A percentile compares a stretch with the other conserved stretches of the same genome.
Evolutionary conservation across 2,329 filamentous ascomycete genomes (phyloP).

Genomic region (Colletotrichum viniferum): DNA sequence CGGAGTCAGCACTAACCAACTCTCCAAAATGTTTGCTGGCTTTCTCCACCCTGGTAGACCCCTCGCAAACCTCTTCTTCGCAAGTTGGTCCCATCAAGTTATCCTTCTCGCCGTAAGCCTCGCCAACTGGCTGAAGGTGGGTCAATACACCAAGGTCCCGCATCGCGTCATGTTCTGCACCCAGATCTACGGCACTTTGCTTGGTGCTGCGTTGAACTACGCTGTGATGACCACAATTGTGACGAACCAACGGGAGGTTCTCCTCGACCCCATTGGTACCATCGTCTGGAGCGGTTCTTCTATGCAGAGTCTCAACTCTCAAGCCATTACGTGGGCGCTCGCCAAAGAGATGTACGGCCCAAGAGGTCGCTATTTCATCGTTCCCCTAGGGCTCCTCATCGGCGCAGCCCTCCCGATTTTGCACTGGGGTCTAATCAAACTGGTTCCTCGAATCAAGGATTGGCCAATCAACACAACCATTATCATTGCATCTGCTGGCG

Average conservation of each 20-base stretch:
- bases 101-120: conserved; percentile 34
- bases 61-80: conserved; percentile 48
- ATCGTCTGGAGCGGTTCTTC: conserved; percentile 52
- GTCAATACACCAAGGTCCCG: conserved; percentile 39
- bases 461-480: conserved; percentile 41
- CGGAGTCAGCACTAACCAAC: conserved; percentile 24
- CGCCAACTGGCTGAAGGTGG: conserved; percentile 36
- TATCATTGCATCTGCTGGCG: conserved; percentile 44
- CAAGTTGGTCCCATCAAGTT: conserved; percentile 36
- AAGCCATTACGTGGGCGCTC: conserved; percentile 33
- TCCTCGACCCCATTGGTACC: conserved; percentile 42
- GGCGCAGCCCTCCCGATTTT: conserved; percentile 45
- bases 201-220: conserved; percentile 50
- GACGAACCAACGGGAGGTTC: conserved; percentile 41
- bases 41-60: conserved; percentile 45
- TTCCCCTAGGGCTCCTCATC: conserved; percentile 44
- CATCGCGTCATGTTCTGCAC: conserved; percentile 43
- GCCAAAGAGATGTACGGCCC: conserved; percentile 46
- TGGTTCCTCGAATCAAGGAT: conserved; percentile 29
- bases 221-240: conserved; percentile 51
- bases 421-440: conserved; percentile 32
- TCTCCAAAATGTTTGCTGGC: conserved; percentile 49
- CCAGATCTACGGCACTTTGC: conserved; percentile 44
- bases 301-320: conserved; percentile 50
- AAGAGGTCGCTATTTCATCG: conserved; percentile 37